Base-by-base conservation (phyloP, 129 eudicot species). In the Ambrosia trifida region DNA sequence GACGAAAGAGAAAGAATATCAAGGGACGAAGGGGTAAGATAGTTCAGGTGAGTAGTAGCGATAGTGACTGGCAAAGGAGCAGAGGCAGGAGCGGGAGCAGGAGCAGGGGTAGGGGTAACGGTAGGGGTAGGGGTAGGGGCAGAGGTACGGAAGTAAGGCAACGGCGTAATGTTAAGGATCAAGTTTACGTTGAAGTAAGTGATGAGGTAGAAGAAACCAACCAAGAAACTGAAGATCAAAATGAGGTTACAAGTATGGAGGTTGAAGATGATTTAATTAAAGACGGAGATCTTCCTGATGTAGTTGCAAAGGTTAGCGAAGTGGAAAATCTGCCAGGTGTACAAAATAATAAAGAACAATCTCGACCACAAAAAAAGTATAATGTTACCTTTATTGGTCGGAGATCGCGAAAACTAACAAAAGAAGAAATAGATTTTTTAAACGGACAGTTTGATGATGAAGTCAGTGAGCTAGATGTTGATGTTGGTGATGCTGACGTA, bases 361-460 rank as follows among this genome's bases (percentile, higher is more conserved):
- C 2, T n/a, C 72, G 2, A 24, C 57, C 50, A 13, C 38, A 66
- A 11, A 54, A 75, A 30, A 53, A 16, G 28, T 28, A 65, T 54
- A 66, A 66, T 3, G 73, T 66, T 70, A 60, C 67, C 36, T 66
- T 73, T 73, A 65, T 75, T 53, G 79, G 79, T 65, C 79, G 73
- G 20, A 7, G 79, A 65, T 73, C 68, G 41, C 47, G 47, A 18
- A 66, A 65, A 19, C 40, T 43, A 31, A 31, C 31, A 52, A 66
- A 17, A 49, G 38, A 24, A 31, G 40, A 17, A 14, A 40, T 12
- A 56, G 32, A 56, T 45, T 46, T 44, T 57, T 11, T 31, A 4
- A 41, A 70, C 7, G 33, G 11, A 14, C 19, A 40, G 58, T 75
- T 33, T 75, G 72, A 52, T 50, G 79, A 63, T 51, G 20, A 73